Conservation (phyloP, 352 stramenopile genomes). For the Aphanomyces astaci region DNA sequence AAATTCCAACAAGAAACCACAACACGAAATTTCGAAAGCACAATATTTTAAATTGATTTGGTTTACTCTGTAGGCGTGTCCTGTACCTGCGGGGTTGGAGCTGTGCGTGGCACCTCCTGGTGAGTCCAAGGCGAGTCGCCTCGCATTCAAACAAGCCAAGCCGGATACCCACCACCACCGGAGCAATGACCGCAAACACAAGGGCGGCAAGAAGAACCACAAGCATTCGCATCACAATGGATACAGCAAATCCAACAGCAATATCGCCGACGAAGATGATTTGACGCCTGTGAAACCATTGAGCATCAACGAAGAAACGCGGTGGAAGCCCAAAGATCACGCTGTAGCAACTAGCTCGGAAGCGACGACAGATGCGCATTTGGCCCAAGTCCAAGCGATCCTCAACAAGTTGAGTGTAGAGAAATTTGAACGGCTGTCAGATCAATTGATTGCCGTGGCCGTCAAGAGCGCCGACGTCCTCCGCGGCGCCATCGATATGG, state of each 20-base stretch:
- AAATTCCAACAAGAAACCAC: too few species aligned
- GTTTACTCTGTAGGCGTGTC: slow-evolving; percentile 32
- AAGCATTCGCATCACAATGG: background rate
- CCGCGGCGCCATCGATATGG: slow-evolving; percentile 85
- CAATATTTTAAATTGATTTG: too few species aligned
- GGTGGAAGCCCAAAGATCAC: slow-evolving; percentile 55
- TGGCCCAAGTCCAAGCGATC: slow-evolving; percentile 87
- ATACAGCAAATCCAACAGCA: slow-evolving; percentile 26
- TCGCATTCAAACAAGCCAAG: slow-evolving; percentile 3
- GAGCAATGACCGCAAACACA: slow-evolving; percentile 2
- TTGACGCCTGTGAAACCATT: slow-evolving; percentile 59
- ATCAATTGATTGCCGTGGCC: slow-evolving; percentile 86
- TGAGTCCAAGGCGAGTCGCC: slow-evolving; percentile 7
- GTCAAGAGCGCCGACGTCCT: slow-evolving; percentile 78
- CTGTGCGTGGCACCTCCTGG: slow-evolving; percentile 36
- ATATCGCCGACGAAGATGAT: slow-evolving; percentile 44
- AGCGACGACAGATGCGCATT: slow-evolving; percentile 53
- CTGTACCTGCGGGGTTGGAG: slow-evolving; percentile 45
- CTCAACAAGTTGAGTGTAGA: slow-evolving; percentile 97
- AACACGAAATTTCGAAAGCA: too few species aligned
- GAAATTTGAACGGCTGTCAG: slow-evolving; percentile 94
- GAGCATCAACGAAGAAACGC: slow-evolving; percentile 73
- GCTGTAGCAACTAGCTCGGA: slow-evolving; percentile 27
- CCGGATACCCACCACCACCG: background rate
- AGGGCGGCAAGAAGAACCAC: slow-evolving; percentile 23